Conservation (phyloP, 208 protist genomes). For the Wallacemonas sp. region DNA sequence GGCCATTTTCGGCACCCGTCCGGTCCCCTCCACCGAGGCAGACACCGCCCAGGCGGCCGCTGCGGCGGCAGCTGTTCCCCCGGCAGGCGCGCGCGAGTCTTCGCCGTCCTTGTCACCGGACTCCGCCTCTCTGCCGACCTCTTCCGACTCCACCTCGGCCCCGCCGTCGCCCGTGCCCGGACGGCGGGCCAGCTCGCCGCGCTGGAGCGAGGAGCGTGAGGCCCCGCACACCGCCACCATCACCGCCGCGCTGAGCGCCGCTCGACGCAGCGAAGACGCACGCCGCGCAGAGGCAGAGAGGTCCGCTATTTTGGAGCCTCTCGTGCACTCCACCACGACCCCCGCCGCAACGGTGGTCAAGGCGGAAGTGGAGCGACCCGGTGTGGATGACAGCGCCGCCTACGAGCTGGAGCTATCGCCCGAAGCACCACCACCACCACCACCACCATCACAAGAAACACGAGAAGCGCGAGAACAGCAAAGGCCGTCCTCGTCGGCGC, state of each 20-base stretch:
- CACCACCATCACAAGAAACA: too few relatives aligned
- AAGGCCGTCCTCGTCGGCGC: too few relatives aligned
- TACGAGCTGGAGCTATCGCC: conserved; percentile 13
- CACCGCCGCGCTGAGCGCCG: background rate
- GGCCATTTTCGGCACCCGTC: conserved; percentile 4
- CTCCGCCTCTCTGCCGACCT: conserved; percentile 4
- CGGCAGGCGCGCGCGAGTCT: background rate
- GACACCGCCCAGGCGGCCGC: background rate
- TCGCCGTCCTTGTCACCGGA: background rate
- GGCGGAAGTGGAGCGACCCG: background rate
- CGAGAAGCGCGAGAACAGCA: too few relatives aligned
- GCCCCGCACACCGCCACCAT: background rate
- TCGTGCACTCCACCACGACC: conserved; percentile 2
- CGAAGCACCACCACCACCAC: background rate
- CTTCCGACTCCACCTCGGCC: conserved; percentile 8
- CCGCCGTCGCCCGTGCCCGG: conserved; percentile 9
- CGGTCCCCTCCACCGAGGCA: background rate
- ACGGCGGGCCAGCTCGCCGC: background rate
- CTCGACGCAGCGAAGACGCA: conserved; percentile 8
- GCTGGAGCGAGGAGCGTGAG: background rate
- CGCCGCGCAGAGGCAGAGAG: background rate
- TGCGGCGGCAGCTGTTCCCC: background rate
- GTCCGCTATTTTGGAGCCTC: conserved; percentile 7
- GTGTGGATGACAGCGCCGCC: background rate
- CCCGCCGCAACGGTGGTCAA: background rate